Percentiles rank a stretch among this genome's conserved stretches.
Conservation (phyloP, 306 rosid species). For the Mucuna pruriens region DNA sequence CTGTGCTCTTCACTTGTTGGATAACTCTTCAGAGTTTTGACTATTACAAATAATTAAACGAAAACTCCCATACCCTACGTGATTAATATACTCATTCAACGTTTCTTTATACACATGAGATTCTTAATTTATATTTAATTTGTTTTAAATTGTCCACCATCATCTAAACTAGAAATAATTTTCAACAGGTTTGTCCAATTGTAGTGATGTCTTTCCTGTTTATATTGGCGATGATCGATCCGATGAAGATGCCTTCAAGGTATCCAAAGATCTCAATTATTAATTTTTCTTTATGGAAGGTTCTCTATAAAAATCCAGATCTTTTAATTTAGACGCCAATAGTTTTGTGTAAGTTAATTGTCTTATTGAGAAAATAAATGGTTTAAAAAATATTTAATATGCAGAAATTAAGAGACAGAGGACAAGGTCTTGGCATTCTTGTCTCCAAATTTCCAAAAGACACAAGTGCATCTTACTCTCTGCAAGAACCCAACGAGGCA, state of each 20-base stretch:
- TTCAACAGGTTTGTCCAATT: constrained; percentile 71
- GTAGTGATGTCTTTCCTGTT: constrained; percentile 74
- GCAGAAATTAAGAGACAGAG: constrained; percentile 76
- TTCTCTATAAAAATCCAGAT: background rate
- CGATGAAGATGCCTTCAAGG: constrained; percentile 95
- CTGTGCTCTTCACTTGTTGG: background rate
- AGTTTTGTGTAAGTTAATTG: background rate
- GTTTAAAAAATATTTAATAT: background rate
- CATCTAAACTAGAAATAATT: constrained; percentile 19
- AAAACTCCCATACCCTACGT: background rate
- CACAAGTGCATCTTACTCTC: constrained; percentile 82
- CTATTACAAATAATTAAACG: background rate
- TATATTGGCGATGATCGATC: constrained; percentile 90
- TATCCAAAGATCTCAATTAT: constrained; percentile 44
- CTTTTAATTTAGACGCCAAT: background rate
- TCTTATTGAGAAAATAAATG: constrained; percentile 6
- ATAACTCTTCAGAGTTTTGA: background rate
- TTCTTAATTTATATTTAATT: background rate
- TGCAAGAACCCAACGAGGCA: constrained; percentile 88
- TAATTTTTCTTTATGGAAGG: background rate
- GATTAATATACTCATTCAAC: background rate
- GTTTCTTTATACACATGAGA: background rate
- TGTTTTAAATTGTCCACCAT: constrained; percentile 18
- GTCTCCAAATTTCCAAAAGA: constrained; percentile 88
- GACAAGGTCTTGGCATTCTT: constrained; percentile 94